These are phyloP conservation scores for Phytophthora quininea DNA, from an alignment of 352 stramenopile species.

Conservation along the genomic window DNA sequence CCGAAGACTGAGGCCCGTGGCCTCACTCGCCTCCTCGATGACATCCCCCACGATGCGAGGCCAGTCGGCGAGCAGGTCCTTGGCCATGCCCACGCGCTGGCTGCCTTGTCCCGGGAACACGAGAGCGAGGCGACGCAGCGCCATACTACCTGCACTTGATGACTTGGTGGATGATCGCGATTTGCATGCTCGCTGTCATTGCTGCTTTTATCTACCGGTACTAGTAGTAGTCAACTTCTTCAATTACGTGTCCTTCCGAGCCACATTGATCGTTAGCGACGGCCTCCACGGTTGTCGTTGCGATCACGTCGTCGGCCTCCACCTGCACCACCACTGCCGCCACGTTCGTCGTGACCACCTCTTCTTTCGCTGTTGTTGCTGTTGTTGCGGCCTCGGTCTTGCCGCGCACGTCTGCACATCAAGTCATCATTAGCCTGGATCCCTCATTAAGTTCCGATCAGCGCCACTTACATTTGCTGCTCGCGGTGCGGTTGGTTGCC, in stretches of 20 bases:
- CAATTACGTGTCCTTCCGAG: constrained; percentile 1
- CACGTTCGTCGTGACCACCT: constrained; percentile 30
- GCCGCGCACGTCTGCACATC: constrained; percentile 32
- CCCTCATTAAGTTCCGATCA: background rate
- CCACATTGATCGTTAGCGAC: constrained; percentile 42
- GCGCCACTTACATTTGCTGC: constrained; percentile 49
- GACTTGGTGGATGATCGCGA: background rate
- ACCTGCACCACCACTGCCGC: constrained; percentile 21
- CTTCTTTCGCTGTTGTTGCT: constrained; percentile 31
- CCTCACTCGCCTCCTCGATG: constrained; percentile 84
- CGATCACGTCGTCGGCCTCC: constrained; percentile 39
- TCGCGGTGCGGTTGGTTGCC: constrained; percentile 48
- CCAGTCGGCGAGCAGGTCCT: constrained; percentile 80
- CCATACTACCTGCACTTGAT: constrained; percentile 17
- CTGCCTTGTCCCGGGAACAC: constrained; percentile 88
- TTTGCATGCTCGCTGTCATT: constrained; percentile 26
- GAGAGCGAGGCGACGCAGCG: constrained; percentile 54
- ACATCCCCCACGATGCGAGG: constrained; percentile 53
- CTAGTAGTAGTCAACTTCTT: background rate
- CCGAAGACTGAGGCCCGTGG: constrained; percentile 59
- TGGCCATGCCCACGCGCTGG: constrained; percentile 80
- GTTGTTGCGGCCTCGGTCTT: constrained; percentile 35
- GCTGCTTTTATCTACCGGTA: too few species aligned
- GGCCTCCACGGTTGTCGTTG: constrained; percentile 47
- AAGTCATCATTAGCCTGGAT: constrained; percentile 9